Evolutionary conservation across 2,329 filamentous ascomycete species (phyloP).

Genomic region (Monascus ruber): DNA sequence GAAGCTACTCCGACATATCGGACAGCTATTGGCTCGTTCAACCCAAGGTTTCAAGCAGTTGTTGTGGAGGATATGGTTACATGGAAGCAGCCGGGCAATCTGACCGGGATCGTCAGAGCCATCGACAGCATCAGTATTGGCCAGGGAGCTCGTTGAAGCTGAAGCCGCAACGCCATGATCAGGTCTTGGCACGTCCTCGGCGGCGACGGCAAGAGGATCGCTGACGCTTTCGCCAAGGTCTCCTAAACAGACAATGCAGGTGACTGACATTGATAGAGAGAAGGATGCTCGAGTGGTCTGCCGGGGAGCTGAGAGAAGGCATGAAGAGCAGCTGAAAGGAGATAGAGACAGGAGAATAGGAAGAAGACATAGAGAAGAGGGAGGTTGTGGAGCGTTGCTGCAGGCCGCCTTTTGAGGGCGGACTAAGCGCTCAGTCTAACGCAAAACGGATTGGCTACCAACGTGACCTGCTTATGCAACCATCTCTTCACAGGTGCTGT

Average conservation of each 20-base stretch:
- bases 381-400: conserved; percentile 4
- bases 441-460: conserved; percentile 24
- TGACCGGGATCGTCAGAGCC: conserved; percentile 34
- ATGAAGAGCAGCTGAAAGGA: conserved; percentile 24
- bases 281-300: conserved; percentile 16
- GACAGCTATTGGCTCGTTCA: conserved; percentile 92
- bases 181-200: conserved; percentile 32
- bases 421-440: conserved; percentile 25
- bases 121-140: conserved; percentile 17
- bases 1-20: conserved; percentile 87
- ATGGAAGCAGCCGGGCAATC: conserved; percentile 57
- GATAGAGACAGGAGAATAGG: conserved; percentile 9
- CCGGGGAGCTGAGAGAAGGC: conserved; percentile 21
- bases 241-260: conserved; percentile 61
- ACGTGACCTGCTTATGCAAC: conserved; percentile 20
- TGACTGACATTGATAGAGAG: conserved; percentile 47
- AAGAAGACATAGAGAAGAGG: conserved; percentile 13
- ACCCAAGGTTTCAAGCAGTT: conserved; percentile 90
- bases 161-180: conserved; percentile 20
- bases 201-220: conserved; percentile 35
- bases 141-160: conserved; percentile 14
- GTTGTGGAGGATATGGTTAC: conserved; percentile 86
- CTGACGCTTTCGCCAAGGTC: conserved; percentile 51
- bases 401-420: conserved; percentile 30
- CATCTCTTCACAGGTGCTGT: background rate